Evolutionary conservation across 352 stramenopile species (phyloP).

Genomic region (Pythium insidiosum): DNA sequence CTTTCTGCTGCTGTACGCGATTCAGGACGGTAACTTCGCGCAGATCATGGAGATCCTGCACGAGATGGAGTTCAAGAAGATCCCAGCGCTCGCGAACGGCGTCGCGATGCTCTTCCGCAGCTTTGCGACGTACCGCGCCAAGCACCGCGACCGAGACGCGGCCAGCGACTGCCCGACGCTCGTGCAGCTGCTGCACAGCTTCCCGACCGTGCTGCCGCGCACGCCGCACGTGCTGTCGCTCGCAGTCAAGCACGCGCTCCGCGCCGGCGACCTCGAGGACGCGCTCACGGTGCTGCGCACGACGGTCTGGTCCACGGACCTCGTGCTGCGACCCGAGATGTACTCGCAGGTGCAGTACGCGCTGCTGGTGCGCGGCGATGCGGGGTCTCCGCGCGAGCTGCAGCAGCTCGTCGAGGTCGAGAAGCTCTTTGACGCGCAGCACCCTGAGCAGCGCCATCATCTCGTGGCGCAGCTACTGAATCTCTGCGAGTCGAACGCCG

Average conservation of each 20-base stretch:
- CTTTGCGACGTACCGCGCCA: slow-evolving; percentile 37
- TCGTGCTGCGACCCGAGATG: slow-evolving; percentile 41
- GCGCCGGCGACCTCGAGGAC: slow-evolving; percentile 31
- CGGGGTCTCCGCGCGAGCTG: slow-evolving; percentile 19
- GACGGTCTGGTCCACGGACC: slow-evolving; percentile 24
- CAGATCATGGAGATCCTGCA: slow-evolving; percentile 72
- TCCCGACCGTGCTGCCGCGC: slow-evolving; percentile 42
- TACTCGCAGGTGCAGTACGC: slow-evolving; percentile 61
- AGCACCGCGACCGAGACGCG: slow-evolving; percentile 15
- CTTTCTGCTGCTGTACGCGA: slow-evolving; percentile 50
- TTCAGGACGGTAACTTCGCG: slow-evolving; percentile 62
- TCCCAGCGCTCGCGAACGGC: slow-evolving; percentile 29
- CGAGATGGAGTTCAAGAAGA: slow-evolving; percentile 67
- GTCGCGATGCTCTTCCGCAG: slow-evolving; percentile 43
- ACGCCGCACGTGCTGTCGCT: slow-evolving; percentile 39
- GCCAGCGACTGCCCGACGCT: slow-evolving; percentile 42
- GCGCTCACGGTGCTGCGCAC: slow-evolving; percentile 39
- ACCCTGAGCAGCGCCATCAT: slow-evolving; percentile 23
- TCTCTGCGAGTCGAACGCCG: slow-evolving; percentile 53
- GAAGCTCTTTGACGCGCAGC: slow-evolving; percentile 45
- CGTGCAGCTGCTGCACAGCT: slow-evolving; percentile 41
- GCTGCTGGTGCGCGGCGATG: slow-evolving; percentile 30
- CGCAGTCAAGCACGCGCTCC: slow-evolving; percentile 39
- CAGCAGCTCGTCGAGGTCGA: slow-evolving; percentile 44
- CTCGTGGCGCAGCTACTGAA: slow-evolving; percentile 61